A percentile compares a stretch with the other conserved stretches of the same genome.
These are phyloP conservation scores for Dissophora globulifera DNA, from an alignment of 192 early-diverging fungal species.

Conservation along the genomic window DNA sequence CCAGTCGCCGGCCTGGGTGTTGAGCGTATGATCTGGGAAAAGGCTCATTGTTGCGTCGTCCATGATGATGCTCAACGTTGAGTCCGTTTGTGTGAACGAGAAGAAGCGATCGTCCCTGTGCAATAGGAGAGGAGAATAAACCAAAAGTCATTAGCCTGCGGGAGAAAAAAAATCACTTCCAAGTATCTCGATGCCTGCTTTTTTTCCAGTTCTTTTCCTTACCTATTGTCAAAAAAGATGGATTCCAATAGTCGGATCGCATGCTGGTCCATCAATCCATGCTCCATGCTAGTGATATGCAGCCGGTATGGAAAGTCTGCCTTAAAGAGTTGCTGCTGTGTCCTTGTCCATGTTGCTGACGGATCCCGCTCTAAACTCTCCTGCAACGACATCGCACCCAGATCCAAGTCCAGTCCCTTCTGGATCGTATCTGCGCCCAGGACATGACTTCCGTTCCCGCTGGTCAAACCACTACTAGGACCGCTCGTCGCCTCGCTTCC, in stretches of 20 bases:
- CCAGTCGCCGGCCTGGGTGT: conserved; percentile 44
- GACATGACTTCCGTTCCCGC: conserved; percentile 43
- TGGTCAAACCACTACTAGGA: conserved; percentile 25
- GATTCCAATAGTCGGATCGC: conserved; percentile 44
- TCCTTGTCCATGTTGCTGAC: neutral
- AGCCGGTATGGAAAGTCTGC: conserved; percentile 26
- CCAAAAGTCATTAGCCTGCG: too few relatives aligned
- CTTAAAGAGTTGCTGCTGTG: conserved; percentile 10
- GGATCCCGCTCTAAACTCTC: conserved; percentile 4
- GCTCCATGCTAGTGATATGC: conserved; percentile 49
- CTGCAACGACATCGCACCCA: conserved; percentile 26
- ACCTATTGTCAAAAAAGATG: conserved; percentile 51
- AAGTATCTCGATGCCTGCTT: too few relatives aligned
- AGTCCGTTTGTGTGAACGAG: conserved; percentile 49
- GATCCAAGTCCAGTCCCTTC: too few relatives aligned
- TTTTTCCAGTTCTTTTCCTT: neutral
- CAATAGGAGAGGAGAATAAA: too few relatives aligned
- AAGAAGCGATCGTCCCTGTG: conserved; percentile 45
- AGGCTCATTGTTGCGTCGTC: conserved; percentile 33
- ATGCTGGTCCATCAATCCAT: conserved; percentile 40
- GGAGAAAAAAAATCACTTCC: too few relatives aligned
- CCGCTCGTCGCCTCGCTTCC: conserved; percentile 43
- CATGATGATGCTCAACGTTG: conserved; percentile 50
- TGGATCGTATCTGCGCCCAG: conserved; percentile 15
- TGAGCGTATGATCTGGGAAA: conserved; percentile 51